Percentiles rank a stretch among this genome's conserved stretches.
These are phyloP conservation scores for Sporopachydermia lactativora DNA, from an alignment of 805 yeast species.

Conservation along the genomic window DNA sequence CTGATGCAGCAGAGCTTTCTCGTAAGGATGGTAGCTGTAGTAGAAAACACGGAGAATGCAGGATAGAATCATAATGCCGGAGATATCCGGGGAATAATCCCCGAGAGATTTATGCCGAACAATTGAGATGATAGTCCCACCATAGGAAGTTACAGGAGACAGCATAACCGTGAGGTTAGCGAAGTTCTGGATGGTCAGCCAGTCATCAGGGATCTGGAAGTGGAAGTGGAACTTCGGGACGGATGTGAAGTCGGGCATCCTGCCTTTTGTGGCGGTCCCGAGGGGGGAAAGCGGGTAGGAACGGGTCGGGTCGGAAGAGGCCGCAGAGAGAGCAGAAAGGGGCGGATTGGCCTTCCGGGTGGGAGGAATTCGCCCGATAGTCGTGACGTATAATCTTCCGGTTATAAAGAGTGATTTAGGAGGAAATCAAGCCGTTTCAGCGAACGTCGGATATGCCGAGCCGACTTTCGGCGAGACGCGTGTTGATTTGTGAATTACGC, in stretches of 20 bases:
- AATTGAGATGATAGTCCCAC: conserved; percentile 65
- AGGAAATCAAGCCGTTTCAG: no score
- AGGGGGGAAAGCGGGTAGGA: neutral
- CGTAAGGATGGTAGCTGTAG: conserved; percentile 71
- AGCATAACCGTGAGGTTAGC: conserved; percentile 56
- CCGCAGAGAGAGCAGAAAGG: no score
- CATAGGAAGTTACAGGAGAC: conserved; percentile 80
- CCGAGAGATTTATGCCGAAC: conserved; percentile 45
- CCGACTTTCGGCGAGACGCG: no score
- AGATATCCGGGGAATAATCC: conserved; percentile 86
- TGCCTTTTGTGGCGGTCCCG: neutral
- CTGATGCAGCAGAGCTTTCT: conserved; percentile 63
- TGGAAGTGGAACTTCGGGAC: conserved; percentile 3
- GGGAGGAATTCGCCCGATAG: no score
- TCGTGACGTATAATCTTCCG: no score
- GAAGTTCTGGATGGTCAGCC: conserved; percentile 39
- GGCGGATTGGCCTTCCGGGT: no score
- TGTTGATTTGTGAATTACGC: no score
- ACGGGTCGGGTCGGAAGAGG: neutral
- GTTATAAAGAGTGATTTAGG: no score
- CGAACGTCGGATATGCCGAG: no score
- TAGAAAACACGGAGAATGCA: conserved; percentile 61
- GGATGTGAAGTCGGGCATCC: conserved; percentile 3
- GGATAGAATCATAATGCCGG: conserved; percentile 81
- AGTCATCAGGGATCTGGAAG: conserved; percentile 27